These are phyloP conservation scores for Lipomyces chichibuensis DNA, from an alignment of 805 yeast genomes.

Conservation along the genomic window DNA sequence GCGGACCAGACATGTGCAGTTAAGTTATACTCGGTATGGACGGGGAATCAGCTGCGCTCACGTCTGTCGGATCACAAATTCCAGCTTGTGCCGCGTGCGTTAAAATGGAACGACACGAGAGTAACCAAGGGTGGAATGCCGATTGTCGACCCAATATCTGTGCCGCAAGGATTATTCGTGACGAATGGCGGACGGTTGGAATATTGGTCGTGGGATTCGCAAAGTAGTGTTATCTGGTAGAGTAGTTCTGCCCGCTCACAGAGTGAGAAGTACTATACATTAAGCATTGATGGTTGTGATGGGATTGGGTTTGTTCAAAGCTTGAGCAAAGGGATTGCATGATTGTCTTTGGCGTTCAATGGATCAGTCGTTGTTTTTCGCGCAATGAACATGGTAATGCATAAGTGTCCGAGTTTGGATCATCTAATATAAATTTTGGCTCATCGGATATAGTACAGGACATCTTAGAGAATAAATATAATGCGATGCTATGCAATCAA, in stretches of 20 bases:
- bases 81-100: constrained; percentile 25
- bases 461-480: not conserved
- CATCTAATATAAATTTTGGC: not conserved
- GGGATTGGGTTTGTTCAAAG: not conserved
- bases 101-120: constrained; percentile 25
- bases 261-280: too few relatives aligned
- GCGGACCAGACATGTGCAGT: constrained; percentile 28
- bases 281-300: too few relatives aligned
- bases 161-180: constrained; percentile 26
- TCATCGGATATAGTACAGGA: not conserved
- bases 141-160: constrained; percentile 3
- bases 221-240: not conserved
- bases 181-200: constrained; percentile 30
- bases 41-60: constrained; percentile 21
- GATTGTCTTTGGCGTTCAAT: not conserved
- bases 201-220: constrained; percentile 28
- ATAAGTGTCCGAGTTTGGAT: too few relatives aligned
- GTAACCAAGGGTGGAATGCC: not conserved
- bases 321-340: not conserved
- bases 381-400: not conserved
- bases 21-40: constrained; percentile 27
- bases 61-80: constrained; percentile 17
- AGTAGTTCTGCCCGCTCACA: too few relatives aligned
- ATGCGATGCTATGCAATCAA: not conserved
- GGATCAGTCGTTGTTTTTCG: not conserved